A percentile compares a stretch with the other conserved stretches of the same genome.
These are phyloP conservation scores for Claviceps digitariae DNA, from an alignment of 2,329 filamentous ascomycete species.

Conservation along the genomic window DNA sequence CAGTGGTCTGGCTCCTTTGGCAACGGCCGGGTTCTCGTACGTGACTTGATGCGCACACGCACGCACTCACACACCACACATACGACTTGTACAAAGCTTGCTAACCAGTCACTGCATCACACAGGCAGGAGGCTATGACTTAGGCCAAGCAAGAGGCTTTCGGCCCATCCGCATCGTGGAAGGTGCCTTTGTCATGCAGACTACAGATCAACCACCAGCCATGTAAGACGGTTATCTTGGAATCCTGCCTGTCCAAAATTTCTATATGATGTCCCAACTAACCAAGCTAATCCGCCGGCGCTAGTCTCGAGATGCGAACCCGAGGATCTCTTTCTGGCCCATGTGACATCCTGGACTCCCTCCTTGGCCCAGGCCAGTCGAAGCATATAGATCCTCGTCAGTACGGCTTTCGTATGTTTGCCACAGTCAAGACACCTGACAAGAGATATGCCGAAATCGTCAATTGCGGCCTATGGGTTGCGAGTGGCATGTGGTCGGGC, in stretches of 20 bases:
- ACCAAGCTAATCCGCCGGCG: background rate
- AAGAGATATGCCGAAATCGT: slow-evolving; percentile 33
- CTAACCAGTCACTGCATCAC: slow-evolving; percentile 5
- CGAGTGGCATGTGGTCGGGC: slow-evolving; percentile 32
- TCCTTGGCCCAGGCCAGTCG: slow-evolving; percentile 23
- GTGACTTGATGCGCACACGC: slow-evolving; percentile 8
- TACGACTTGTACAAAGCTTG: background rate
- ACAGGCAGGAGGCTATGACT: slow-evolving; percentile 29
- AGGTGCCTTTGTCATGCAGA: slow-evolving; percentile 35
- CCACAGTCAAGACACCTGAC: slow-evolving; percentile 36
- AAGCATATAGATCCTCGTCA: slow-evolving; percentile 27
- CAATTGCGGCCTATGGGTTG: slow-evolving; percentile 37
- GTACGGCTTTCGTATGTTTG: slow-evolving; percentile 35
- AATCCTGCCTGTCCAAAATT: background rate
- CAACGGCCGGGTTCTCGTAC: slow-evolving; percentile 31
- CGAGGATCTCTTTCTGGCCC: slow-evolving; percentile 34
- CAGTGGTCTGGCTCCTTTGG: slow-evolving; percentile 36
- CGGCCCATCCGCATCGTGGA: slow-evolving; percentile 30
- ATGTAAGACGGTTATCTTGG: slow-evolving; percentile 17
- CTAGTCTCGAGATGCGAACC: slow-evolving; percentile 30
- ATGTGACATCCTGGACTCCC: slow-evolving; percentile 27
- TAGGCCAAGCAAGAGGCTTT: slow-evolving; percentile 27
- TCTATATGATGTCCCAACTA: background rate
- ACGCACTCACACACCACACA: too few relatives aligned
- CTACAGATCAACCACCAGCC: slow-evolving; percentile 32